Conservation (phyloP, 2,329 filamentous ascomycete genomes). For the Colletotrichum magnum region DNA sequence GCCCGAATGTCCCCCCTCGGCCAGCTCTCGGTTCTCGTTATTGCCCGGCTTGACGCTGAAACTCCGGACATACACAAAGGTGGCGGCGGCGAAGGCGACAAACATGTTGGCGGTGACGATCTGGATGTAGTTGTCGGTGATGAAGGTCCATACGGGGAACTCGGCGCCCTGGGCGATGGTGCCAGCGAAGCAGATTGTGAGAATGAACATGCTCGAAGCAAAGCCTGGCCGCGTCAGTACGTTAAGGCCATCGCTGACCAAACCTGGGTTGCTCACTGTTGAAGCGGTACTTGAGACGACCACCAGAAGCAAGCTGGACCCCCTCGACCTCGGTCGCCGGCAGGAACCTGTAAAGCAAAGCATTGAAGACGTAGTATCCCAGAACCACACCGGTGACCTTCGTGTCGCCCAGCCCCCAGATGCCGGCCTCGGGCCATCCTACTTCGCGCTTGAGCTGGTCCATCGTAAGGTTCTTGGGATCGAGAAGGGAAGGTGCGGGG, state of each 20-base stretch:
- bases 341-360: constrained; percentile 81
- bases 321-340: constrained; percentile 82
- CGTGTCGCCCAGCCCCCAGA: constrained; percentile 78
- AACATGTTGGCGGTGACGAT: constrained; percentile 87
- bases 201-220: constrained; percentile 79
- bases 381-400: constrained; percentile 78
- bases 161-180: constrained; percentile 83
- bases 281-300: constrained; percentile 85
- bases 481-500: constrained; percentile 84
- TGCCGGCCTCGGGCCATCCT: constrained; percentile 82
- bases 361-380: constrained; percentile 83
- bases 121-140: constrained; percentile 91
- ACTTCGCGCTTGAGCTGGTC: constrained; percentile 83
- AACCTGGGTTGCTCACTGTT: constrained; percentile 67
- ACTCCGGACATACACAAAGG: constrained; percentile 85
- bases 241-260: background rate
- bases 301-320: constrained; percentile 77
- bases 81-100: constrained; percentile 79
- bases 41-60: constrained; percentile 87
- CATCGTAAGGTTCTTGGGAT: constrained; percentile 78
- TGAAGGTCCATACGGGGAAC: constrained; percentile 92
- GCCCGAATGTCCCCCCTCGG: constrained; percentile 84
- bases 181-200: constrained; percentile 80
- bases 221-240: constrained; percentile 69
- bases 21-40: constrained; percentile 80